A percentile compares a stretch with the other conserved stretches of the same genome.
These are phyloP conservation scores for Eimeria tenella DNA, from an alignment of 169 alveolate genomes.

Conservation along the genomic window DNA sequence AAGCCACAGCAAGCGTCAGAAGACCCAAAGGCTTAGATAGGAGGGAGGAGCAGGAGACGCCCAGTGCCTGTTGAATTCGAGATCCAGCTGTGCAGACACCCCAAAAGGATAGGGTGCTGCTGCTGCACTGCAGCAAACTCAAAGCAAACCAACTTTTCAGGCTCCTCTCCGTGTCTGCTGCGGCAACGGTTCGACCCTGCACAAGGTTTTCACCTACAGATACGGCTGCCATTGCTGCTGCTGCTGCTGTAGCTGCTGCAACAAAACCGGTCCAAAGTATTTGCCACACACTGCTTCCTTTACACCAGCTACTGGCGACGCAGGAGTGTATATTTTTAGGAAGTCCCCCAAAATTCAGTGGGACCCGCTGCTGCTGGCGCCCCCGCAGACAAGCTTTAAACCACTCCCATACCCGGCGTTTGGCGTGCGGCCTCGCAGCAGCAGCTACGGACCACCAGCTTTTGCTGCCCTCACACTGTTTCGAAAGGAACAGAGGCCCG, in stretches of 20 bases:
- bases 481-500: neutral
- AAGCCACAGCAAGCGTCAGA: constrained; percentile 24
- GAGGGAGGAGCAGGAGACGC: constrained; percentile 3
- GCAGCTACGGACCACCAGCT: constrained; percentile 26
- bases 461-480: neutral
- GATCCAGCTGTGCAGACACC: constrained; percentile 24
- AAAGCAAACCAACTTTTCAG: constrained; percentile 35
- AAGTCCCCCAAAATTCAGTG: too few relatives aligned
- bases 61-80: constrained; percentile 34
- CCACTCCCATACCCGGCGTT: neutral
- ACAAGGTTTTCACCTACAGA: neutral
- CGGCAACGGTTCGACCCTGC: neutral
- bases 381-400: neutral
- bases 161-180: neutral
- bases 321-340: neutral
- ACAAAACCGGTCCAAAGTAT: constrained; percentile 7
- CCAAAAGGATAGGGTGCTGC: constrained; percentile 33
- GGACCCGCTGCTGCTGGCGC: neutral
- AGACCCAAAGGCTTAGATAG: neutral
- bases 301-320: neutral
- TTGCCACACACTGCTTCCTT: neutral
- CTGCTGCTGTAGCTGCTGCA: constrained; percentile 47
- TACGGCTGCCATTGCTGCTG: neutral
- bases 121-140: constrained; percentile 54
- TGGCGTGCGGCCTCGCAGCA: constrained; percentile 25